Evolutionary conservation across 192 early-diverging fungal genomes (phyloP).

Genomic region (Umbelopsis sp.): DNA sequence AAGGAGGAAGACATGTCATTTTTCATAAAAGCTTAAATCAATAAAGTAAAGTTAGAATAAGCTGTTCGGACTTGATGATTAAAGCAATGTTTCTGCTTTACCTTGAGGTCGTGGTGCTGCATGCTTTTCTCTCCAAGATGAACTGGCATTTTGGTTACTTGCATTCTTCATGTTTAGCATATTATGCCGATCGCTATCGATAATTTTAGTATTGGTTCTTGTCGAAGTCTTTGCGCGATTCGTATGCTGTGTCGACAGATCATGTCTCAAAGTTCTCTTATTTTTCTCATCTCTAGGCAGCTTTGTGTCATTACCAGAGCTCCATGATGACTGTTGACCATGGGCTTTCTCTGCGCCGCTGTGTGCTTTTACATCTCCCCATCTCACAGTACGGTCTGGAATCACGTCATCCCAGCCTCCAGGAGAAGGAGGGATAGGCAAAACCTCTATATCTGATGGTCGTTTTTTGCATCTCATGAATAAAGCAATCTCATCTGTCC

Average conservation of each 20-base stretch:
- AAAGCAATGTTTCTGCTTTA: neutral
- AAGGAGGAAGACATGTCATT: slow-evolving; percentile 15
- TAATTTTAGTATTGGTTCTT: neutral
- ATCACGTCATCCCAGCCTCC: slow-evolving; percentile 22
- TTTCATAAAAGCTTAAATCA: neutral
- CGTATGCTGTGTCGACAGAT: neutral
- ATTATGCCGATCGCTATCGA: neutral
- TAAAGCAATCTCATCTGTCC: slow-evolving; percentile 22
- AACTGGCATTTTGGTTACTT: neutral
- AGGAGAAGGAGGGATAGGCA: slow-evolving; percentile 13
- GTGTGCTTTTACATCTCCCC: slow-evolving; percentile 9
- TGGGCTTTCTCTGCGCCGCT: neutral
- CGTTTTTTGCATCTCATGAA: slow-evolving; percentile 27
- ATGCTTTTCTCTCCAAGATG: slow-evolving; percentile 10
- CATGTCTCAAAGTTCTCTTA: neutral
- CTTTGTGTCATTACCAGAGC: neutral
- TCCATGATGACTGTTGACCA: neutral
- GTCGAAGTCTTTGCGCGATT: neutral
- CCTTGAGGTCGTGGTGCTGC: neutral
- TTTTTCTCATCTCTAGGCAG: neutral
- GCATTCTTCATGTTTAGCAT: neutral
- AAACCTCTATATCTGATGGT: neutral
- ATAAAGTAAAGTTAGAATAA: neutral
- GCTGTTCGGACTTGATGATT: neutral
- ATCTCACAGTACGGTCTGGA: slow-evolving; percentile 17